These are phyloP conservation scores for Scedosporium aurantiacum DNA, from an alignment of 2,329 filamentous ascomycete genomes.

Conservation along the genomic window DNA sequence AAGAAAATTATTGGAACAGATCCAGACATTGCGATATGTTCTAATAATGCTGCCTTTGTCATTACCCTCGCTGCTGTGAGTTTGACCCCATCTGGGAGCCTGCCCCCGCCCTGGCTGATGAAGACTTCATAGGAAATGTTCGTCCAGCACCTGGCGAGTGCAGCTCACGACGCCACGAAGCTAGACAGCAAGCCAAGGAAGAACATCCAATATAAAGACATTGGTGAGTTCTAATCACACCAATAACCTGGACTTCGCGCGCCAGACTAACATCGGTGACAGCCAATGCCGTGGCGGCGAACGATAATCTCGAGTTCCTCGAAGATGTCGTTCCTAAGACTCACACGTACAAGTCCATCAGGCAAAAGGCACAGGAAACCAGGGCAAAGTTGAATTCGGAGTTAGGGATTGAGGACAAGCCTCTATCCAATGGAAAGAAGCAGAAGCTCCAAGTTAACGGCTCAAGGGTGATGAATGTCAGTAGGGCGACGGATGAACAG, in stretches of 20 bases:
- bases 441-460: slow-evolving; percentile 12
- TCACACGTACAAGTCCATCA: slow-evolving; percentile 67
- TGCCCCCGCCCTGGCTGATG: slow-evolving; percentile 6
- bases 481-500: slow-evolving; percentile 7
- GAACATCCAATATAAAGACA: slow-evolving; percentile 92
- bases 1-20: slow-evolving; percentile 92
- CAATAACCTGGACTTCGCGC: neutral
- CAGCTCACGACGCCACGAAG: slow-evolving; percentile 79
- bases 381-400: slow-evolving; percentile 38
- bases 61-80: slow-evolving; percentile 79
- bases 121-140: slow-evolving; percentile 67
- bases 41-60: slow-evolving; percentile 87
- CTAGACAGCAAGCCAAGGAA: slow-evolving; percentile 83
- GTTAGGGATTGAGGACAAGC: slow-evolving; percentile 17
- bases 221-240: slow-evolving; percentile 43
- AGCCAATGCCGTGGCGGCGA: slow-evolving; percentile 72
- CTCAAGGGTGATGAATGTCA: slow-evolving; percentile 6
- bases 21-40: slow-evolving; percentile 74
- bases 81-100: slow-evolving; percentile 8
- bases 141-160: slow-evolving; percentile 78
- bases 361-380: slow-evolving; percentile 45
- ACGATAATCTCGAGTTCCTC: slow-evolving; percentile 92
- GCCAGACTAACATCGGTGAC: neutral
- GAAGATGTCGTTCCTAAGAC: slow-evolving; percentile 85
- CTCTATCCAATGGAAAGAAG: slow-evolving; percentile 6